Evolutionary conservation across 2,329 filamentous ascomycete species (phyloP).

Genomic region (Sordariomycetes sp.): DNA sequence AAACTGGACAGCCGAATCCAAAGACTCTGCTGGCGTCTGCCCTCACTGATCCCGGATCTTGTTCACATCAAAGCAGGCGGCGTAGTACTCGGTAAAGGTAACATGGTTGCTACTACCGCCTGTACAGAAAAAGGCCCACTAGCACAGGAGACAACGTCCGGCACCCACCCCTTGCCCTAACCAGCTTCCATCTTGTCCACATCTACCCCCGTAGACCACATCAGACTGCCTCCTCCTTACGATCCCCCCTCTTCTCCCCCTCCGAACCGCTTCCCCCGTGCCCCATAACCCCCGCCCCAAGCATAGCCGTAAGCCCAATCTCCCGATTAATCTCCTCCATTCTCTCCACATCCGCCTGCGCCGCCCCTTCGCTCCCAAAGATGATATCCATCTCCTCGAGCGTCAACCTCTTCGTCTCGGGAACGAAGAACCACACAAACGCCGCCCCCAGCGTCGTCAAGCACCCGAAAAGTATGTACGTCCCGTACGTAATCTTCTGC

Average conservation of each 20-base stretch:
- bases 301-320: conserved; percentile 43
- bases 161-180: background rate
- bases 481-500: conserved; percentile 50
- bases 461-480: conserved; percentile 57
- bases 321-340: conserved; percentile 63
- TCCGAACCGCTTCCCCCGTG: conserved; percentile 1
- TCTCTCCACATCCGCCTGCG: conserved; percentile 51
- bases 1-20: too few species aligned
- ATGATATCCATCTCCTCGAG: conserved; percentile 47
- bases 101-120: too few species aligned
- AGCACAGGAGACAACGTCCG: background rate
- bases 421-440: conserved; percentile 50
- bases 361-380: conserved; percentile 25
- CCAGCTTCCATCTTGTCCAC: background rate
- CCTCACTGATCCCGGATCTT: too few species aligned
- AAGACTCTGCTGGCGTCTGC: too few species aligned
- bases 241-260: conserved; percentile 2
- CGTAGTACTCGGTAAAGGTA: too few species aligned
- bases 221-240: background rate
- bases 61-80: too few species aligned
- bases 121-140: background rate
- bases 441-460: conserved; percentile 48
- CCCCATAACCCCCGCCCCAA: conserved; percentile 8
- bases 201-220: background rate
- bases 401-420: conserved; percentile 49